Conservation (phyloP, 768 basidiomycete species). For the Russula foetens region DNA sequence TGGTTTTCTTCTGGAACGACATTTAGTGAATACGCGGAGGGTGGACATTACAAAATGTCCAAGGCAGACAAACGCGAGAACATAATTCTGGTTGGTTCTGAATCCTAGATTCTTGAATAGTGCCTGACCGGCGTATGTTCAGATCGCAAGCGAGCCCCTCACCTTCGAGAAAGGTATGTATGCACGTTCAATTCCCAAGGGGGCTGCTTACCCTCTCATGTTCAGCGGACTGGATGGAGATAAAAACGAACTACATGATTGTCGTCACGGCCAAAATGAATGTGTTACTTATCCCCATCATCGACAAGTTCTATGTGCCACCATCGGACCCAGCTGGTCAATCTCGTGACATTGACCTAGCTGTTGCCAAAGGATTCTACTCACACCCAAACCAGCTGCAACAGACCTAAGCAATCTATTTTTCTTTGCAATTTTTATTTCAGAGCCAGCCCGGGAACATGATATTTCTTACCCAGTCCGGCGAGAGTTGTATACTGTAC, state of each 20-base stretch:
- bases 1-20: slow-evolving; percentile 96
- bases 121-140: not conserved
- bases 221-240: slow-evolving; percentile 97
- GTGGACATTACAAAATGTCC: slow-evolving; percentile 90
- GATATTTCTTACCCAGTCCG: not conserved
- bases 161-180: slow-evolving; percentile 86
- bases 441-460: not conserved
- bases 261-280: slow-evolving; percentile 97
- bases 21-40: slow-evolving; percentile 83
- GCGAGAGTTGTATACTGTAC: not conserved
- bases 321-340: slow-evolving; percentile 71
- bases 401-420: not conserved
- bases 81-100: slow-evolving; percentile 69
- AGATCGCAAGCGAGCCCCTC: slow-evolving; percentile 88
- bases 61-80: slow-evolving; percentile 94
- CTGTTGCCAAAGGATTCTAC: slow-evolving; percentile 75
- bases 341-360: slow-evolving; percentile 71
- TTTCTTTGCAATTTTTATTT: not conserved
- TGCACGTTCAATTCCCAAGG: not conserved
- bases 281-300: slow-evolving; percentile 86
- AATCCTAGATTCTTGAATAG: slow-evolving; percentile 7
- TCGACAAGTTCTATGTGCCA: slow-evolving; percentile 88
- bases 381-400: slow-evolving; percentile 34
- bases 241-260: slow-evolving; percentile 92
- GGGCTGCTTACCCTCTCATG: not conserved